phyloP scores from a whole-genome alignment of 345 rosid genomes.

The Hibiscus mutabilis region DNA sequence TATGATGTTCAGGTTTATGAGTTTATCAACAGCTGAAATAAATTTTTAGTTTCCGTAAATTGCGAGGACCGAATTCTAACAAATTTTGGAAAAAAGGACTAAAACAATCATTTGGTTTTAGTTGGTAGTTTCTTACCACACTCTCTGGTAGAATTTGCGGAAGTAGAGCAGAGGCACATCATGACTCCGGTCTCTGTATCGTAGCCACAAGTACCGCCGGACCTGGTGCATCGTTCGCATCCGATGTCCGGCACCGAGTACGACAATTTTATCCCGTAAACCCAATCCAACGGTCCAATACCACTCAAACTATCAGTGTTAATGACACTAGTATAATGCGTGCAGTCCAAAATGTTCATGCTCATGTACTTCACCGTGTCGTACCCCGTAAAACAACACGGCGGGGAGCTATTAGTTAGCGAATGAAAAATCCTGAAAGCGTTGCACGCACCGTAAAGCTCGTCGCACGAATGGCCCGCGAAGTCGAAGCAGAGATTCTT shows the following conservation, averaged over 20 bases:
- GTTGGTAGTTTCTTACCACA: constrained; percentile 47
- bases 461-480: constrained; percentile 78
- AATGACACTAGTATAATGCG: constrained; percentile 64
- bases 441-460: constrained; percentile 63
- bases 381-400: constrained; percentile 82
- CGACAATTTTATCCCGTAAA: constrained; percentile 68
- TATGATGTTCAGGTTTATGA: neutral
- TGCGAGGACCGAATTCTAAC: neutral
- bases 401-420: constrained; percentile 46
- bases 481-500: constrained; percentile 62
- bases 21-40: neutral
- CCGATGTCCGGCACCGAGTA: constrained; percentile 62
- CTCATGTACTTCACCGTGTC: constrained; percentile 76
- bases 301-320: constrained; percentile 45
- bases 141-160: constrained; percentile 50
- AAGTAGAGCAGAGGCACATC: constrained; percentile 64
- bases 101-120: neutral
- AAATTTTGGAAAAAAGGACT: neutral
- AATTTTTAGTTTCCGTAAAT: neutral
- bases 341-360: constrained; percentile 84
- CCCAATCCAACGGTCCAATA: constrained; percentile 70
- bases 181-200: constrained; percentile 60
- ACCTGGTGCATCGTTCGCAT: constrained; percentile 53
- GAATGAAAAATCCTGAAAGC: constrained; percentile 59
- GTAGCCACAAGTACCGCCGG: constrained; percentile 83